Base-by-base conservation (phyloP, 768 basidiomycete genomes). In the Lanmaoa pseudosensibilis region DNA sequence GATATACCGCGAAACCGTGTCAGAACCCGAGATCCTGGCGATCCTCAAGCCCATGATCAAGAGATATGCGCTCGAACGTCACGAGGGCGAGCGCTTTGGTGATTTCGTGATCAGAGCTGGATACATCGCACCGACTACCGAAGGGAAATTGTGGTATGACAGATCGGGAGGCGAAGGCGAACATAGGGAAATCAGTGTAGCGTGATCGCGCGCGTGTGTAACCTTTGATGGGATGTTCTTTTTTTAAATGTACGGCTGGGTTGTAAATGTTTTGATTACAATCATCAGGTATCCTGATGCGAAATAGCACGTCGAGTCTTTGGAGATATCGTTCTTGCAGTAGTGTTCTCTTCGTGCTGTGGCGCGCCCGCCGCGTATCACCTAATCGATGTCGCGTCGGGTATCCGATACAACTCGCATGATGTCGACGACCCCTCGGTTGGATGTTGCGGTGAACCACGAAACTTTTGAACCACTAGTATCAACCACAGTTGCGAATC, bases 41-140 rank as follows among this genome's bases (percentile, higher is more conserved):
- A 95, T 95, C 60, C 83, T 99, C 25, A 65, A 71, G 54, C 95
- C 94, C 0, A 94, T 99, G 91, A 96, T 99, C 81, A 94, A 92
- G 73, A 80, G 83, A 55, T 99, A 94, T 69, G 93, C 96, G 0
- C 76, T 90, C 27, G 94, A 98, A 72, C 80, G 96, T 45, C 75
- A 78, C 4, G 86, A 91, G 10, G 94, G 92, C 32, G 97, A 99
- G 74, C 87, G 78, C 54, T 98, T 99, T 66, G 97, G 97, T 33
- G 97, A 98, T 73, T 99, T 90, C 71, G 92, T 92, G 34, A 89
- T 99, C 59, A 82, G 96, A 46, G 88, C 85, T 25, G 94, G 95
- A 43, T 94, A 95, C 66, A 94, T 98, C 61, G 81, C 91, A 36
- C 82, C 90, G 2, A 94, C 92, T 0, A 89, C 84, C 2, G 82